Conservation (phyloP, 2,329 filamentous ascomycete species). For the Alternaria consortialis region DNA sequence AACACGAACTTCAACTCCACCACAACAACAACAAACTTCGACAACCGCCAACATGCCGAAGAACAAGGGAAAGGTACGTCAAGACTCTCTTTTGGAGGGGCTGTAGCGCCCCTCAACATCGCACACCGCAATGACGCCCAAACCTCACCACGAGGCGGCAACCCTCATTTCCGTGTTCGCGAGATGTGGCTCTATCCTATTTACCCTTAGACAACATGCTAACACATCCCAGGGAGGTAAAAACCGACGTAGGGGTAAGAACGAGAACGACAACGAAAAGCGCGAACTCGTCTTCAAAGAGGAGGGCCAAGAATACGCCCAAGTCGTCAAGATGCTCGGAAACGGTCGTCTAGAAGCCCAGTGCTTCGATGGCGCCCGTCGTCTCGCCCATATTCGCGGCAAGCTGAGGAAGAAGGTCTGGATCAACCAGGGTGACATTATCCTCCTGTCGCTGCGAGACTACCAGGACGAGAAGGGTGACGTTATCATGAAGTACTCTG, state of each 20-base stretch:
- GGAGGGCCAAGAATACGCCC: slow-evolving; percentile 91
- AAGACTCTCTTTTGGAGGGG: slow-evolving; percentile 16
- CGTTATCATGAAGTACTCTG: slow-evolving; percentile 87
- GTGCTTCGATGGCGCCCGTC: slow-evolving; percentile 94
- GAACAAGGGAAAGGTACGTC: slow-evolving; percentile 97
- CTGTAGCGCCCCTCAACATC: slow-evolving; percentile 28
- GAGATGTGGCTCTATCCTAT: not conserved
- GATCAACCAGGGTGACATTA: slow-evolving; percentile 96
- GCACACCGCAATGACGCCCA: slow-evolving; percentile 22
- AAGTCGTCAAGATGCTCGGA: slow-evolving; percentile 94
- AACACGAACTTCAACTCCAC: slow-evolving; percentile 9
- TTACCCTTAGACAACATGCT: slow-evolving; percentile 10
- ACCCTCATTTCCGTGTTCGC: not conserved
- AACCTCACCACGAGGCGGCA: slow-evolving; percentile 18
- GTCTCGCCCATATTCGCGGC: slow-evolving; percentile 85
- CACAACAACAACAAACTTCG: slow-evolving; percentile 16
- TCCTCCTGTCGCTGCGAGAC: slow-evolving; percentile 75
- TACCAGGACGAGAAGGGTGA: slow-evolving; percentile 95
- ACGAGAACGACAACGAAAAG: slow-evolving; percentile 96
- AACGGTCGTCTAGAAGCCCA: slow-evolving; percentile 92
- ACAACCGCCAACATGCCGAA: slow-evolving; percentile 78
- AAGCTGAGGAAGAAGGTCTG: slow-evolving; percentile 98
- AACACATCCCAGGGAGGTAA: slow-evolving; percentile 78
- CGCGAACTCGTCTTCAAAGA: slow-evolving; percentile 99
- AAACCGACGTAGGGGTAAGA: slow-evolving; percentile 98